Base-by-base conservation (phyloP, 139 green algal genomes). In the Micractinium conductrix region DNA sequence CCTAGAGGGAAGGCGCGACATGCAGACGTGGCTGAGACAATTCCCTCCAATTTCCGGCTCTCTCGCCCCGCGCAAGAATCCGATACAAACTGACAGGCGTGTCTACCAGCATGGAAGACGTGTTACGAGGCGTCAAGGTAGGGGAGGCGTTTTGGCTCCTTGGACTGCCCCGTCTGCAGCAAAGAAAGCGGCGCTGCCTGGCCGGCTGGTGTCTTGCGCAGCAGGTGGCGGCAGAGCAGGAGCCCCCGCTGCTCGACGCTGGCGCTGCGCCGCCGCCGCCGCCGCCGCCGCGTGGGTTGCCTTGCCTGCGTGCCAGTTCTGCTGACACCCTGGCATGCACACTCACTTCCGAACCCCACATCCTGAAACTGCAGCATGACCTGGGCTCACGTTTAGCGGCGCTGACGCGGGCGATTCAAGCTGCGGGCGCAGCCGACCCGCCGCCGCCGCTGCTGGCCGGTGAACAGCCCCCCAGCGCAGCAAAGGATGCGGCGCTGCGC, bases 291-390 rank as follows among this genome's bases (percentile, higher is more conserved):
- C 65, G 8, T 33, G 14, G 1, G 1, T 14, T 44, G 65, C 65
- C 65, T 21, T 62, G 37, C 68, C 37, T 22, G 19, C 14, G 35
- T 44, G 33, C 35, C 17, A 5, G 1, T 12, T 28, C 68, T 45
- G 68, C 38, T 0, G 45, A 7, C 24, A 10, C 17, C 28, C 58
- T 58, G 26, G 1, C 70, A 35, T 40, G 42, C 68, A 68, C 21
- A 12, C 53, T 4, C 8, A 14, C 24, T 22, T 62, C 26, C 5
- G 8, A 28, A 30, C 10, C 53, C 53, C 53, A 28, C 68, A 28
- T 45, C 19, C n/a, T n/a, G n/a, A n/a, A n/a, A n/a, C 17, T 58
- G 70, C 70, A 78, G 70, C 70, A 43, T 12, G 70, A 78, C 35
- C 42, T 78, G 70, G 70, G 70, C 12, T 26, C 42, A 26, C 70